phyloP scores from a whole-genome alignment of 1,284 basidiomycete species.

The Earliella scabrosa region DNA sequence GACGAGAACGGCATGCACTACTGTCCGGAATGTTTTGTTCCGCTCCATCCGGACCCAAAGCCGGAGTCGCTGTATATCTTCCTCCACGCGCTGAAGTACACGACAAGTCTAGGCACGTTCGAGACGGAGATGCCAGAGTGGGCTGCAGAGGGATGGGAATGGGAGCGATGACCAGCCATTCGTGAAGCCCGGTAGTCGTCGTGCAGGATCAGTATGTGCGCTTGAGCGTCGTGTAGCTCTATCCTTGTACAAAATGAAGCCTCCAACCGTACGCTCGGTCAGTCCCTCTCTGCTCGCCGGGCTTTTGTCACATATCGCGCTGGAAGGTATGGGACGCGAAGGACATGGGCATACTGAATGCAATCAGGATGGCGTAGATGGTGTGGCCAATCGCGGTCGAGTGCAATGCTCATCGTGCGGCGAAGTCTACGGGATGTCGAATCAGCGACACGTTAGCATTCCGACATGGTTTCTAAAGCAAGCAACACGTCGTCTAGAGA shows the following conservation, averaged over 20 bases:
- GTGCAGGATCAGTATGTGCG: too few relatives aligned
- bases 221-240: too few relatives aligned
- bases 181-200: too few relatives aligned
- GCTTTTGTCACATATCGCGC: background rate
- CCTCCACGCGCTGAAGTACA: conserved; percentile 87
- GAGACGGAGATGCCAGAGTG: conserved; percentile 79
- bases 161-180: conserved; percentile 47
- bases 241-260: too few relatives aligned
- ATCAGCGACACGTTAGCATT: too few relatives aligned
- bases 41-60: conserved; percentile 88
- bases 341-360: background rate
- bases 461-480: too few relatives aligned
- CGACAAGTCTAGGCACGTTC: conserved; percentile 74
- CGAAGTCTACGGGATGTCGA: too few relatives aligned
- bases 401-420: too few relatives aligned
- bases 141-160: conserved; percentile 67
- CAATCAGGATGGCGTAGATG: background rate
- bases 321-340: background rate
- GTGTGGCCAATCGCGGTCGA: too few relatives aligned
- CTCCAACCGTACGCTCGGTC: too few relatives aligned
- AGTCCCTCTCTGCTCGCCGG: background rate
- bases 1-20: conserved; percentile 45
- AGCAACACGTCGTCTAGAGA: too few relatives aligned
- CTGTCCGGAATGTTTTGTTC: conserved; percentile 89
- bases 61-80: conserved; percentile 93